Conservation (phyloP, 495 filamentous ascomycete species). For the Penicillium odoratum region DNA sequence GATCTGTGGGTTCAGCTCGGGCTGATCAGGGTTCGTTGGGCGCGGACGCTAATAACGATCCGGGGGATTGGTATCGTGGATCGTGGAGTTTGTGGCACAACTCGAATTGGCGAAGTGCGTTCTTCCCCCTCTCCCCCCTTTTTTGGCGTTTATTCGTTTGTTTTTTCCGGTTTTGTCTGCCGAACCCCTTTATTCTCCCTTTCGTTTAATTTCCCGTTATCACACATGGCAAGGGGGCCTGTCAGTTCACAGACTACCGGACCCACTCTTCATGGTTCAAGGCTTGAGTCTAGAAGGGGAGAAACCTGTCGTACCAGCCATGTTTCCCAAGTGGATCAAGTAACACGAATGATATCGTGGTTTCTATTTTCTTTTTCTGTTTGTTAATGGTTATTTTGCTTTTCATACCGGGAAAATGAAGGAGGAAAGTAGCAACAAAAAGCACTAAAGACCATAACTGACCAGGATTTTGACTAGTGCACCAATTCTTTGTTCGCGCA, state of each 20-base stretch:
- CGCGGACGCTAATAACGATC: conserved; percentile 21
- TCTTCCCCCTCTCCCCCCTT: conserved; percentile 5
- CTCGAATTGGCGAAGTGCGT: conserved; percentile 59
- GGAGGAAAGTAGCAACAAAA: not conserved
- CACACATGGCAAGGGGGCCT: conserved; percentile 10
- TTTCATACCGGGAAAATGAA: not conserved
- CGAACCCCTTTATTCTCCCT: conserved; percentile 1
- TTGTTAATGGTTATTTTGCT: conserved; percentile 3
- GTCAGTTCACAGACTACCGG: not conserved
- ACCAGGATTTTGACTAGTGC: conserved; percentile 48
- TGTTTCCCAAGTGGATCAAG: conserved; percentile 3
- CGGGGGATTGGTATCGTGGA: conserved; percentile 59
- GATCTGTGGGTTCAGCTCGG: not conserved
- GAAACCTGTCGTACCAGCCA: conserved; percentile 10
- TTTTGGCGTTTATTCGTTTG: not conserved
- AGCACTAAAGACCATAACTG: not conserved
- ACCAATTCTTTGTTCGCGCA: conserved; percentile 79
- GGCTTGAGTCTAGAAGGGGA: not conserved
- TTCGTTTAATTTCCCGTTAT: conserved; percentile 1
- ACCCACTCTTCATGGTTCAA: not conserved
- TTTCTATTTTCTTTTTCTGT: conserved; percentile 6
- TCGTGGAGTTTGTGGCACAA: conserved; percentile 61
- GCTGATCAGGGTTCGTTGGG: conserved; percentile 1
- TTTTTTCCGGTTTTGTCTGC: not conserved
- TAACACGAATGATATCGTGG: not conserved